phyloP scores from a whole-genome alignment of 345 rosid genomes.

The Clarkia xantiana region DNA sequence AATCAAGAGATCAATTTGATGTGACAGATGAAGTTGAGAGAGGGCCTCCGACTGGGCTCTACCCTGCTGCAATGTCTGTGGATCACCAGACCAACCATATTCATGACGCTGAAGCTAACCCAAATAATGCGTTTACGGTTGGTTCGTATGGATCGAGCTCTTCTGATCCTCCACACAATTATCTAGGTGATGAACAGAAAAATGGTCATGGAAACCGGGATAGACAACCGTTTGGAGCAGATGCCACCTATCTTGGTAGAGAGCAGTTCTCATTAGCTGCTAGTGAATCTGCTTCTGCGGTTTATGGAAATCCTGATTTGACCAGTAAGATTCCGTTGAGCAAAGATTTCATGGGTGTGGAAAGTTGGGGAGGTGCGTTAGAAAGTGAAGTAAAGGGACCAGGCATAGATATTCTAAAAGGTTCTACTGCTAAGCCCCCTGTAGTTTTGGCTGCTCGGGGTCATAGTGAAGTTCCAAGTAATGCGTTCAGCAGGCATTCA shows the following conservation, averaged over 20 bases:
- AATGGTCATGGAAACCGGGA: conserved; percentile 17
- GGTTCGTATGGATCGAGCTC: conserved; percentile 37
- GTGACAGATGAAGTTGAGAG: conserved; percentile 18
- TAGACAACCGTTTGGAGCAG: conserved; percentile 21
- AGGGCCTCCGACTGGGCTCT: conserved; percentile 20
- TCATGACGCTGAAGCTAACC: conserved; percentile 26
- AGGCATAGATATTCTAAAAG: conserved; percentile 27
- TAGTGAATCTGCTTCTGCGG: conserved; percentile 16
- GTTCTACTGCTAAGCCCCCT: conserved; percentile 16
- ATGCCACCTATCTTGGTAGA: conserved; percentile 17
- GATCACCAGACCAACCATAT: conserved; percentile 20
- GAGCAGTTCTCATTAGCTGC: conserved; percentile 14
- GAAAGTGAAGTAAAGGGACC: conserved; percentile 17
- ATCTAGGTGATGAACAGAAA: conserved; percentile 16
- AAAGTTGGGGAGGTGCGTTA: not conserved
- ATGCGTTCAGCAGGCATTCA: conserved; percentile 23
- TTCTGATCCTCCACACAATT: conserved; percentile 17
- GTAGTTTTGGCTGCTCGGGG: conserved; percentile 9
- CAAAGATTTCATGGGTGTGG: conserved; percentile 10
- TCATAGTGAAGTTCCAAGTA: conserved; percentile 14
- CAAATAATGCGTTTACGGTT: conserved; percentile 23
- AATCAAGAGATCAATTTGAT: conserved; percentile 26
- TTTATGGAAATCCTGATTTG: conserved; percentile 18
- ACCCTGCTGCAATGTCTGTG: conserved; percentile 19
- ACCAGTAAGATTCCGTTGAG: conserved; percentile 14